Percentiles rank a stretch among this genome's conserved stretches.
Evolutionary conservation across 371 early-diverging fungal species (phyloP).

Genomic region (Mucor irregularis): DNA sequence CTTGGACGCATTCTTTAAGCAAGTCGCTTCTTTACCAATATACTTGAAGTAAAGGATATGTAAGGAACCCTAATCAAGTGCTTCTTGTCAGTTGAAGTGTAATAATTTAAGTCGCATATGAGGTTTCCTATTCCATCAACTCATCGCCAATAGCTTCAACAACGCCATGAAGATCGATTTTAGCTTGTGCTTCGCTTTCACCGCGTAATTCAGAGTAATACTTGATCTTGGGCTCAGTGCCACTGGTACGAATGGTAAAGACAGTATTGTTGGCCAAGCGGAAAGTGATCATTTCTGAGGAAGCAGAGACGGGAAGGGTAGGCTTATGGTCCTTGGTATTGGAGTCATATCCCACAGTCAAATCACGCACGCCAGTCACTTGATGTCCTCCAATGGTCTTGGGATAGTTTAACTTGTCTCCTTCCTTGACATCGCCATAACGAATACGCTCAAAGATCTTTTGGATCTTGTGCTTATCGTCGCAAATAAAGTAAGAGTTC

Average conservation of each 20-base stretch:
- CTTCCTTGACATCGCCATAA: slow-evolving; percentile 53
- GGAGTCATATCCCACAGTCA: slow-evolving; percentile 89
- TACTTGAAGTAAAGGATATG: too few relatives aligned
- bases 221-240: slow-evolving; percentile 97
- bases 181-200: slow-evolving; percentile 51
- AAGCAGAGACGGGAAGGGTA: slow-evolving; percentile 73
- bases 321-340: slow-evolving; percentile 64
- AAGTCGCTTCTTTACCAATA: too few relatives aligned
- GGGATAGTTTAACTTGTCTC: slow-evolving; percentile 67
- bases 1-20: too few relatives aligned
- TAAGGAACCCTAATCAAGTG: too few relatives aligned
- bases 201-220: slow-evolving; percentile 87
- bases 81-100: too few relatives aligned
- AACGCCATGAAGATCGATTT: slow-evolving; percentile 41
- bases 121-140: slow-evolving; percentile 57
- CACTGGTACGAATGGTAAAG: slow-evolving; percentile 81
- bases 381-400: slow-evolving; percentile 65
- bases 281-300: slow-evolving; percentile 94
- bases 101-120: too few relatives aligned
- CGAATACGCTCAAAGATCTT: slow-evolving; percentile 81
- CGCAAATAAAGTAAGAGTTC: slow-evolving; percentile 89
- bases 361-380: slow-evolving; percentile 79
- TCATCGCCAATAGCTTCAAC: slow-evolving; percentile 60
- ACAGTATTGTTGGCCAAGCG: slow-evolving; percentile 71
- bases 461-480: slow-evolving; percentile 69